Evolutionary conservation across 75 land plant species (phyloP).

Genomic region (Pseudotsuga menziesii): DNA sequence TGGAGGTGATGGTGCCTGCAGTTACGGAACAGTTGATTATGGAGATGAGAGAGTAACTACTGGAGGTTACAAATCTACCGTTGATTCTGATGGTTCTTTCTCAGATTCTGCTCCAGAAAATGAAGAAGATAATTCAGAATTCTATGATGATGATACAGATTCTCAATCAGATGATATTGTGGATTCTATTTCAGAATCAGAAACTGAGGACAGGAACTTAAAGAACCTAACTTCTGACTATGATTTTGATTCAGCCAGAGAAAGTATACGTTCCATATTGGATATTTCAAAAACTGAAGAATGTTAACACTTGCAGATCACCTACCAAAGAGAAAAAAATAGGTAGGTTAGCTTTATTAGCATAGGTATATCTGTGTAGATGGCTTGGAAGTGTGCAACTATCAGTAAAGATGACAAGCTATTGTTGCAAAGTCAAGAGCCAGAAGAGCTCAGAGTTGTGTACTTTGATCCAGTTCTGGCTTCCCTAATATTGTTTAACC

Average conservation of each 20-base stretch:
- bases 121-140: neutral
- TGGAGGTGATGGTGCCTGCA: neutral
- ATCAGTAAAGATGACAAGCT: neutral
- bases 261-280: neutral
- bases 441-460: neutral
- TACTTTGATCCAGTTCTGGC: neutral
- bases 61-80: neutral
- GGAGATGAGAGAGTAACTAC: neutral
- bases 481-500: neutral
- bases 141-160: neutral
- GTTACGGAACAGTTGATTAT: neutral
- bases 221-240: neutral
- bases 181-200: slow-evolving; percentile 2
- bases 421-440: neutral
- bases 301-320: neutral
- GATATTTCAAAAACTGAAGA: neutral
- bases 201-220: neutral
- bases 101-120: neutral
- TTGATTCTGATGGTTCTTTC: slow-evolving; percentile 1
- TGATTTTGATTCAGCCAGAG: neutral
- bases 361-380: neutral
- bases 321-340: neutral
- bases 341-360: neutral
- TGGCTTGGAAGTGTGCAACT: neutral
- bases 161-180: neutral